Evolutionary conservation across 1,284 basidiomycete species (phyloP).

Genomic region (Cutaneotrichosporon spelunceum): DNA sequence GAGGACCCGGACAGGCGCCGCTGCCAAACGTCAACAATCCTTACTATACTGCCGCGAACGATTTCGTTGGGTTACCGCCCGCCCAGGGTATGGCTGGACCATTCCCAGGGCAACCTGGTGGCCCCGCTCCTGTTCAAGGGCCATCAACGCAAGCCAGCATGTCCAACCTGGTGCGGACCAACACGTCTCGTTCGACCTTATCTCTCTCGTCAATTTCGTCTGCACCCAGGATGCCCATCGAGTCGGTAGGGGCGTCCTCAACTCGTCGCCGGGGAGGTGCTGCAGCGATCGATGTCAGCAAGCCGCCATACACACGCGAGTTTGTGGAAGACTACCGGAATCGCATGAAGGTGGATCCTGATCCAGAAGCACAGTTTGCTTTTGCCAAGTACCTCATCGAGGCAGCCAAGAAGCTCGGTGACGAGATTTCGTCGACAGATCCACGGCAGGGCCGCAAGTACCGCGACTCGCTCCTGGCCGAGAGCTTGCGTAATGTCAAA

Average conservation of each 20-base stretch:
- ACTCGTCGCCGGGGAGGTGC: constrained; percentile 58
- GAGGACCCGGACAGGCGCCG: constrained; percentile 6
- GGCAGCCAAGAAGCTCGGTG: constrained; percentile 91
- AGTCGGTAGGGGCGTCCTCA: constrained; percentile 56
- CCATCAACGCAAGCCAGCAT: constrained; percentile 37
- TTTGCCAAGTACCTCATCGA: constrained; percentile 98
- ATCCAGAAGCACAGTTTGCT: constrained; percentile 96
- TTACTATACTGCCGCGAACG: constrained; percentile 61
- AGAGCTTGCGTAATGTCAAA: constrained; percentile 88
- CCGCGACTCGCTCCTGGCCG: constrained; percentile 78
- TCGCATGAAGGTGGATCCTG: constrained; percentile 94
- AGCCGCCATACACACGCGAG: constrained; percentile 88
- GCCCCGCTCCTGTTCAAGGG: constrained; percentile 9
- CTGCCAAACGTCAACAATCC: constrained; percentile 38
- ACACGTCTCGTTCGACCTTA: constrained; percentile 42
- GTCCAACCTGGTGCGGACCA: constrained; percentile 42
- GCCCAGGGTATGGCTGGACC: constrained; percentile 40
- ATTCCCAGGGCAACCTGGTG: constrained; percentile 8
- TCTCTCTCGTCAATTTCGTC: constrained; percentile 35
- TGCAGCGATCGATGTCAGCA: constrained; percentile 72
- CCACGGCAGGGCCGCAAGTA: constrained; percentile 65
- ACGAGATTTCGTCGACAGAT: constrained; percentile 62
- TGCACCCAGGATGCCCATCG: constrained; percentile 38
- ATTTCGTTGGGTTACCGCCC: constrained; percentile 64
- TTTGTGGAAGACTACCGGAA: constrained; percentile 97